Conservation (phyloP, 306 rosid genomes). For the Acacia melanoxylon region DNA sequence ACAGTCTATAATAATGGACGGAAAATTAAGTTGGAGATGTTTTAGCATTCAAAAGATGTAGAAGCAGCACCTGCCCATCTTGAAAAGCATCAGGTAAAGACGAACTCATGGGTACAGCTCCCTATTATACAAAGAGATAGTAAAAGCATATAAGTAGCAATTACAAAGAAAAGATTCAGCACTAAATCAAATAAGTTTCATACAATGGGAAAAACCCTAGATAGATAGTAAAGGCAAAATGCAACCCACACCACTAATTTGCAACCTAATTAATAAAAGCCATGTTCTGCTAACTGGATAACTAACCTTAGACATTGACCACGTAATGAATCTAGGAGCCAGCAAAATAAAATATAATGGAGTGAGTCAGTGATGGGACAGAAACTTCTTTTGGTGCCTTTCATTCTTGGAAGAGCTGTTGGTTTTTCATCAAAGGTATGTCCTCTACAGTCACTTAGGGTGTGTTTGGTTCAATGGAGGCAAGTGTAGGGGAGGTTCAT, state of each 20-base stretch:
- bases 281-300: neutral
- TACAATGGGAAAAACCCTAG: conserved; percentile 9
- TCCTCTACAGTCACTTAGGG: neutral
- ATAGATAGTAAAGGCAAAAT: neutral
- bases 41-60: neutral
- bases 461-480: too few species aligned
- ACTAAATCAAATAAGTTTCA: neutral
- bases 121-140: neutral
- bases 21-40: neutral
- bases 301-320: neutral
- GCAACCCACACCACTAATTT: conserved; percentile 3
- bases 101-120: conserved; percentile 48
- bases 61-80: conserved; percentile 49
- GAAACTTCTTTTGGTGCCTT: neutral
- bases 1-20: neutral
- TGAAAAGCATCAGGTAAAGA: conserved; percentile 49
- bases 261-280: neutral
- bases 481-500: too few species aligned
- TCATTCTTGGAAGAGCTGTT: neutral
- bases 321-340: neutral
- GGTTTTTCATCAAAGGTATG: neutral
- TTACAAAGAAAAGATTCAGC: neutral
- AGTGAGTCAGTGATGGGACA: neutral
- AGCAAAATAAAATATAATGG: neutral
- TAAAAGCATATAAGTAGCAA: neutral